phyloP scores from a whole-genome alignment of 805 yeast species.

The Cyberlindnera euphorbiae region DNA sequence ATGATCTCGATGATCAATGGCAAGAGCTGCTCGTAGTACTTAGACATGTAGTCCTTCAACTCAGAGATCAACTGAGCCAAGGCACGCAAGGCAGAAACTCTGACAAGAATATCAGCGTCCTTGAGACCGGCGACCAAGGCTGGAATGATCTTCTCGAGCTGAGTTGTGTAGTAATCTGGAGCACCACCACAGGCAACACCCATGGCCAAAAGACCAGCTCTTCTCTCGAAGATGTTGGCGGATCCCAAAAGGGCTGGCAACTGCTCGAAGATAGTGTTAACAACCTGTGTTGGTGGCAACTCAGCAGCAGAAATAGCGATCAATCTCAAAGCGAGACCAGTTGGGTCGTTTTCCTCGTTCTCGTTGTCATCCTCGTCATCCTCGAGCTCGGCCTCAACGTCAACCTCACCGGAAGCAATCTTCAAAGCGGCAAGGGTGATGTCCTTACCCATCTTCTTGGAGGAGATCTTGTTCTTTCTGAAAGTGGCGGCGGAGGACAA shows the following conservation, averaged over 20 bases:
- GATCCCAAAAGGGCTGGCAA: constrained; percentile 55
- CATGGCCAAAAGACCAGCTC: constrained; percentile 80
- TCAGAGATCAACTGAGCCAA: constrained; percentile 75
- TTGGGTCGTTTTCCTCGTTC: constrained; percentile 84
- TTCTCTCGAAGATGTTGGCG: constrained; percentile 68
- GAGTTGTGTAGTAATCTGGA: constrained; percentile 83
- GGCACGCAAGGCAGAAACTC: constrained; percentile 81
- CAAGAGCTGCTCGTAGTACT: constrained; percentile 73
- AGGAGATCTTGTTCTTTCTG: constrained; percentile 74
- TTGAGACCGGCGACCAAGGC: constrained; percentile 71
- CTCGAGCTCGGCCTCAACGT: constrained; percentile 66
- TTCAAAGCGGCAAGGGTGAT: constrained; percentile 69
- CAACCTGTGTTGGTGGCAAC: constrained; percentile 90
- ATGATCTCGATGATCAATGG: constrained; percentile 85
- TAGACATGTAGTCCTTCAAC: constrained; percentile 80
- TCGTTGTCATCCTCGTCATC: constrained; percentile 88
- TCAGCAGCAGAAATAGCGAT: constrained; percentile 74
- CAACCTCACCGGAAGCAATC: constrained; percentile 80
- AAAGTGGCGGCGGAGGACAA: constrained; percentile 72
- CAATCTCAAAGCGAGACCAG: constrained; percentile 72
- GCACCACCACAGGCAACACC: constrained; percentile 89
- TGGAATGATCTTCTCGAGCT: constrained; percentile 68
- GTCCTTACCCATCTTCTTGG: constrained; percentile 79
- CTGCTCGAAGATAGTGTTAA: constrained; percentile 69
- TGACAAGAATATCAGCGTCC: constrained; percentile 69